Conservation (phyloP, 176 grass and related monocot species). For the Oropetium thomaeum region DNA sequence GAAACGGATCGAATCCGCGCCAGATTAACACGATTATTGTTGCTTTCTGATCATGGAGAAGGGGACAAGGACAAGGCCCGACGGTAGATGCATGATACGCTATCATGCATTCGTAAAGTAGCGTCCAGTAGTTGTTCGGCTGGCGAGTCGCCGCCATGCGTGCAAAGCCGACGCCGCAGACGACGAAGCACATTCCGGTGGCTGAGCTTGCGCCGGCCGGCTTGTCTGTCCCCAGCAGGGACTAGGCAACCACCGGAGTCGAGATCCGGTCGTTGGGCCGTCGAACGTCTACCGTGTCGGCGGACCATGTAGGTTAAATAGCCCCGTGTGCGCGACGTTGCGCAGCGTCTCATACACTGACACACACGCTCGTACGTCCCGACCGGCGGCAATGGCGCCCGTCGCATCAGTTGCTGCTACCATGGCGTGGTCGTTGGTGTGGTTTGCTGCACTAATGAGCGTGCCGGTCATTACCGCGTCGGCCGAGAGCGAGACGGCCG, state of each 20-base stretch:
- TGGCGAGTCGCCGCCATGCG: not conserved
- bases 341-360: not conserved
- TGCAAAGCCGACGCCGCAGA: not conserved
- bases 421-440: not conserved
- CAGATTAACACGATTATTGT: not conserved
- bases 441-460: not conserved
- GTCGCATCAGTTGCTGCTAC: not conserved
- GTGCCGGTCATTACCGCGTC: not conserved
- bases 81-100: slow-evolving; percentile 26
- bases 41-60: not conserved
- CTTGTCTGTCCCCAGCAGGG: slow-evolving; percentile 4
- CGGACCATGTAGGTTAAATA: slow-evolving; percentile 19
- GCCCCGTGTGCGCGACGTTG: not conserved
- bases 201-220: not conserved
- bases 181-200: slow-evolving; percentile 22
- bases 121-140: not conserved
- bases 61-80: not conserved
- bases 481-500: not conserved
- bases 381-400: not conserved
- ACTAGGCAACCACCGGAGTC: slow-evolving; percentile 33
- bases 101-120: slow-evolving; percentile 22
- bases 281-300: not conserved
- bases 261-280: not conserved
- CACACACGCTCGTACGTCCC: not conserved
- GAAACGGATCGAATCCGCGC: not conserved